These are phyloP conservation scores for Eucommia ulmoides DNA, from an alignment of 257 asterid genomes.

Conservation along the genomic window DNA sequence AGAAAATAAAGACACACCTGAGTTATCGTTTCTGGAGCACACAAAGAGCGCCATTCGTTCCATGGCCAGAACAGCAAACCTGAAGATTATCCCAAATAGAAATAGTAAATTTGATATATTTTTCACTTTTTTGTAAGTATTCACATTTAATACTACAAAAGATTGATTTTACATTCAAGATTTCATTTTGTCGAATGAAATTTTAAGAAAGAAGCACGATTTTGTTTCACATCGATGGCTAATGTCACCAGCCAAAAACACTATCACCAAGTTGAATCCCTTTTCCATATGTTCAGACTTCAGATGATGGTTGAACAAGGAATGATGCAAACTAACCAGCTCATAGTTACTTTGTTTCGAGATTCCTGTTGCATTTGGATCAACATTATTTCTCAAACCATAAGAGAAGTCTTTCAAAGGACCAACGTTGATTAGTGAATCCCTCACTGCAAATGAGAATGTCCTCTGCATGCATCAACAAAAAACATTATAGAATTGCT, in stretches of 20 bases:
- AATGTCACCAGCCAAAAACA: neutral
- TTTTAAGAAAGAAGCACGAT: too few species aligned
- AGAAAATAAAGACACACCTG: constrained; percentile 41
- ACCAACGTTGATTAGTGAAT: constrained; percentile 84
- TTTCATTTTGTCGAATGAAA: too few species aligned
- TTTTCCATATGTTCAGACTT: neutral
- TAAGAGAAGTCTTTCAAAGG: constrained; percentile 84
- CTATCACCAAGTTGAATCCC: neutral
- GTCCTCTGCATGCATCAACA: constrained; percentile 50
- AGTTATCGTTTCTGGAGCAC: constrained; percentile 88
- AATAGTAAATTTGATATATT: too few species aligned
- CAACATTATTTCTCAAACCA: constrained; percentile 84
- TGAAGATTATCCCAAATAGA: constrained; percentile 25
- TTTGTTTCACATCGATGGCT: too few species aligned
- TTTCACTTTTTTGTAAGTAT: too few species aligned
- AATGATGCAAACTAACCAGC: constrained; percentile 46
- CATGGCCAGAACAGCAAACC: constrained; percentile 99
- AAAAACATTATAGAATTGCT: constrained; percentile 8
- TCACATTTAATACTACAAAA: too few species aligned
- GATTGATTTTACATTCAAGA: too few species aligned
- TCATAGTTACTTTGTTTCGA: constrained; percentile 92
- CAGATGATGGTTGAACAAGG: neutral
- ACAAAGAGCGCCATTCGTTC: constrained; percentile 85
- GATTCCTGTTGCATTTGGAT: constrained; percentile 69
- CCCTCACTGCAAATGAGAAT: constrained; percentile 87